Evolutionary conservation across 164 flowering plant genomes (phyloP), one percentile per base, ranked within the genome.

Genomic region (Stephania cephalantha): DNA sequence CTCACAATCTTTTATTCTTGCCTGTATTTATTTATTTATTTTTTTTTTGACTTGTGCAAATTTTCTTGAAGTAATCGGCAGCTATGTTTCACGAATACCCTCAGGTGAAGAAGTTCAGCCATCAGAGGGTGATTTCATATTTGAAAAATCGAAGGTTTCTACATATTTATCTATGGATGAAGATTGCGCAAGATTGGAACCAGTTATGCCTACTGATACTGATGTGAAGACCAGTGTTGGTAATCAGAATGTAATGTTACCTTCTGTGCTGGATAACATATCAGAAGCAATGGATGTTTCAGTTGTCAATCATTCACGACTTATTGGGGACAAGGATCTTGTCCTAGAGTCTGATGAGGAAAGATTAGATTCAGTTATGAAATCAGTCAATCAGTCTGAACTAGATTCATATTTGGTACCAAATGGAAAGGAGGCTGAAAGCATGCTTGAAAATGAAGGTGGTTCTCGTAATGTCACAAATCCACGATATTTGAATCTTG

Each of bases 401-500:
- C 46, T 76, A 44, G 79, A 77, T 44, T 67, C 79, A 55, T 69
- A 80, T 6, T 75, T 42, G 46, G 83, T 80, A 71, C 44, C 75
- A 31, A 82, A 85, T 25, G 35, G 44, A 13, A 53, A 75, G 81
- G 86, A 83, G 70, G 78, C 72, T 46, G 83, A 79, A 53, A 71
- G 72, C 42, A 71, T 44, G 58, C n/a, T 68, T 68, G 80, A 77
- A 22, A 79, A 67, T 67, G 76, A 68, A 22, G 82, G 73, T 46
- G 81, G 46, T 76, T 71, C 80, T 52, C 68, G 81, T 71, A 73
- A 77, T 69, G 73, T 66, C 76, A 74, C 86, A 25, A 67, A 85
- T 29, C 89, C 95, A 64, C 86, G 81, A 77, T 93, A 88, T 82
- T 75, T 95, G 83, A 86, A 85, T 83, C 85, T 95, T 72, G 99